phyloP scores from a whole-genome alignment of 1,284 basidiomycete genomes.

The Puccinia sorghi region DNA sequence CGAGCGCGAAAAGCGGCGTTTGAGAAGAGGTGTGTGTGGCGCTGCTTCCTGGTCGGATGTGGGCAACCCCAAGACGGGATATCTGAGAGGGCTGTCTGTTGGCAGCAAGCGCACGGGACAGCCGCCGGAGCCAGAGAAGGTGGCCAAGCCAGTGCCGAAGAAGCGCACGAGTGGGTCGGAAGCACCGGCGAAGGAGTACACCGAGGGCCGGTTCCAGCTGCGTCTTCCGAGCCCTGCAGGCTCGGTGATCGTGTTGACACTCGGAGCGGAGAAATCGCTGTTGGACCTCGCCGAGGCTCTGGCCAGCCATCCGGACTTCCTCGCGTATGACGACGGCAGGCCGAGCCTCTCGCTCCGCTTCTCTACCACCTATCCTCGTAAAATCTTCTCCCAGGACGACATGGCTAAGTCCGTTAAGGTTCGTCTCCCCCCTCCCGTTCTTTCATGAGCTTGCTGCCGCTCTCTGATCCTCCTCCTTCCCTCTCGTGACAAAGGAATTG shows the following conservation, averaged over 20 bases:
- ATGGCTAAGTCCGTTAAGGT: conserved; percentile 40
- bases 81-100: no score
- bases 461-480: neutral
- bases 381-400: conserved; percentile 13
- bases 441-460: neutral
- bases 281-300: conserved; percentile 6
- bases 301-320: conserved; percentile 21
- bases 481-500: conserved; percentile 11
- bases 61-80: no score
- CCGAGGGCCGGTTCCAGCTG: conserved; percentile 22
- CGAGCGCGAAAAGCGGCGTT: conserved; percentile 81
- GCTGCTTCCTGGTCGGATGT: no score
- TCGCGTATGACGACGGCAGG: neutral
- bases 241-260: neutral
- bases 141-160: neutral
- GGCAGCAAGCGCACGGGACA: conserved; percentile 5
- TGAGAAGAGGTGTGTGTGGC: conserved; percentile 72
- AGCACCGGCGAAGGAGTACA: conserved; percentile 5
- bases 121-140: neutral
- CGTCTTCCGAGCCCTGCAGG: conserved; percentile 4
- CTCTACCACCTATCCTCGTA: conserved; percentile 33
- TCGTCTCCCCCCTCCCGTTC: neutral
- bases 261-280: conserved; percentile 20
- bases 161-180: neutral
- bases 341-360: neutral